These are phyloP conservation scores for Zangia roseola DNA, from an alignment of 768 basidiomycete genomes.

Conservation along the genomic window DNA sequence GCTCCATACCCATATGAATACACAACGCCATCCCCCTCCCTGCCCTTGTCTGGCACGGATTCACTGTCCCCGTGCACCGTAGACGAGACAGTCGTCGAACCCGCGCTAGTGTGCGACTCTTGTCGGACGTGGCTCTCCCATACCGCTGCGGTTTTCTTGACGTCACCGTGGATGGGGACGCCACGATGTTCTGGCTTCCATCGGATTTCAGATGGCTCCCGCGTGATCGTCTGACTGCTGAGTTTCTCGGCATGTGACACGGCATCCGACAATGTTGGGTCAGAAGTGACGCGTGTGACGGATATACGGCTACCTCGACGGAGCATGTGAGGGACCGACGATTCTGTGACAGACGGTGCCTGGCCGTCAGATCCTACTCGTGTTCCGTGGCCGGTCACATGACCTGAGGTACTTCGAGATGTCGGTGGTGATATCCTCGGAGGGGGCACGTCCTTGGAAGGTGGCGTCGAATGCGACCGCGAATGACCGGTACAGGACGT, in stretches of 20 bases:
- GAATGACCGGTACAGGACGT: conserved; percentile 25
- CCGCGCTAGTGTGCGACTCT: conserved; percentile 3
- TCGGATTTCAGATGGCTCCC: conserved; percentile 24
- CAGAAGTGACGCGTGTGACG: conserved; percentile 2
- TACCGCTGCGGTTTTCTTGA: background rate
- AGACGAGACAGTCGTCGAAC: conserved; percentile 3
- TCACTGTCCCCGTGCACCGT: conserved; percentile 9
- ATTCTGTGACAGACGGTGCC: conserved; percentile 14
- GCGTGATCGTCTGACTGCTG: background rate
- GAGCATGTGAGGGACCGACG: conserved; percentile 16
- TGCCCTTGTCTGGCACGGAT: conserved; percentile 9
- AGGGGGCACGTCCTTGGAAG: conserved; percentile 9
- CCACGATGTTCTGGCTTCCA: conserved; percentile 20
- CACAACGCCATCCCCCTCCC: conserved; percentile 2
- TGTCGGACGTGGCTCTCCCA: conserved; percentile 13
- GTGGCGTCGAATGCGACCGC: conserved; percentile 15
- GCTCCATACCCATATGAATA: conserved; percentile 31
- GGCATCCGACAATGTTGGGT: conserved; percentile 3
- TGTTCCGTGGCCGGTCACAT: conserved; percentile 5
- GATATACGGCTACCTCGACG: conserved; percentile 24
- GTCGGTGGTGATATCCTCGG: conserved; percentile 17
- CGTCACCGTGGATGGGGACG: conserved; percentile 4
- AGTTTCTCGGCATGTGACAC: conserved; percentile 5
- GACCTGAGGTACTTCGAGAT: conserved; percentile 14
- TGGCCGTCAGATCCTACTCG: conserved; percentile 5